Evolutionary conservation across 257 asterid genomes (phyloP).

Genomic region (Solanum virginianum): DNA sequence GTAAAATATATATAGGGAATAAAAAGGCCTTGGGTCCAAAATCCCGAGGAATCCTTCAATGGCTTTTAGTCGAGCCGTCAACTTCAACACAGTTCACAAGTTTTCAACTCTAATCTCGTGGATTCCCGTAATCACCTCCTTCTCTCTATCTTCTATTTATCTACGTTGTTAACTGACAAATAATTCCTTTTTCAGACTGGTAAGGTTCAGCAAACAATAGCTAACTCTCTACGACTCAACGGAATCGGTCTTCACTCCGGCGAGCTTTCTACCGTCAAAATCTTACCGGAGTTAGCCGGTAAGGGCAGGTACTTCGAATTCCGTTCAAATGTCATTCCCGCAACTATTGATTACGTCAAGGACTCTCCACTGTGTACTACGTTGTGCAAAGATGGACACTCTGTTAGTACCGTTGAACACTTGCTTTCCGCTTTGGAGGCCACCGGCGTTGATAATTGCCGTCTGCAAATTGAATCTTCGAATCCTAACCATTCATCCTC

Average conservation of each 20-base stretch:
- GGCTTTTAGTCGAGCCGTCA: constrained; percentile 28
- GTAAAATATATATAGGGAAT: too few species aligned
- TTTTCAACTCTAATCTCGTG: constrained; percentile 43
- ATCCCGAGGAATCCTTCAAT: neutral
- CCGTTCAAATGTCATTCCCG: constrained; percentile 41
- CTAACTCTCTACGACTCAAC: constrained; percentile 41
- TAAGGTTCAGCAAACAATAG: constrained; percentile 67
- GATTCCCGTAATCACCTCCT: constrained; percentile 42
- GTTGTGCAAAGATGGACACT: constrained; percentile 51
- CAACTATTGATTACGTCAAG: constrained; percentile 45
- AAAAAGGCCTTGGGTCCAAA: neutral
- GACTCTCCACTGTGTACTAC: constrained; percentile 70
- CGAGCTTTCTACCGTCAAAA: constrained; percentile 41
- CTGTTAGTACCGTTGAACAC: constrained; percentile 72
- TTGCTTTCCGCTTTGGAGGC: constrained; percentile 93
- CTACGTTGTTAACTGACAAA: neutral
- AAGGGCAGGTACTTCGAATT: constrained; percentile 59
- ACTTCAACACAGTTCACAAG: constrained; percentile 25
- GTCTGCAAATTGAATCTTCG: constrained; percentile 48
- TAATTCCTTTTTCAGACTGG: constrained; percentile 43
- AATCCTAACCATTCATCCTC: constrained; percentile 32
- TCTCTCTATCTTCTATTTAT: neutral
- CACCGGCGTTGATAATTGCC: constrained; percentile 73
- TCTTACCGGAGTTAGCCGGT: constrained; percentile 56
- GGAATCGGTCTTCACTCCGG: constrained; percentile 91